phyloP scores from a whole-genome alignment of 345 rosid species.

The Dimocarpus longan region DNA sequence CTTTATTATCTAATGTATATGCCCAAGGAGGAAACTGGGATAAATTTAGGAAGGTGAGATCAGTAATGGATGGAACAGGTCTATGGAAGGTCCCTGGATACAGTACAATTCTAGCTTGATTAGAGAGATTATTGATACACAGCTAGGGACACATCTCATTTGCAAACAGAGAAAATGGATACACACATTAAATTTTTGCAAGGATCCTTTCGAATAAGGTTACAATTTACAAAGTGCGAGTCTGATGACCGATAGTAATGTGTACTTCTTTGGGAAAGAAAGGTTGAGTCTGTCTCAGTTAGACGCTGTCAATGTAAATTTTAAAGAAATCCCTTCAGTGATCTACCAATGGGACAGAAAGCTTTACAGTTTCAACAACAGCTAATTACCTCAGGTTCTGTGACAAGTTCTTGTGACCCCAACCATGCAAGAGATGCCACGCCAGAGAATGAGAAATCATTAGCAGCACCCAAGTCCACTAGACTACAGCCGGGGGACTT shows the following conservation, averaged over 20 bases:
- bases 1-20: constrained; percentile 68
- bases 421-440: constrained; percentile 32
- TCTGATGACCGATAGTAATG: background rate
- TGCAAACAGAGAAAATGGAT: constrained; percentile 12
- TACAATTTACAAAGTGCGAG: no score
- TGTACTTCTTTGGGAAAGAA: background rate
- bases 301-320: constrained; percentile 10
- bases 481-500: constrained; percentile 62
- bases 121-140: constrained; percentile 25
- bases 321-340: background rate
- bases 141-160: constrained; percentile 27
- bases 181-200: constrained; percentile 2
- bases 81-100: constrained; percentile 71
- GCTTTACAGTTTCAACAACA: background rate
- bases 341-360: background rate
- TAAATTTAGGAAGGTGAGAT: constrained; percentile 52
- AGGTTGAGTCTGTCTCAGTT: background rate
- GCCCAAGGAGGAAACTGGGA: constrained; percentile 85
- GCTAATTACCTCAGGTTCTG: background rate
- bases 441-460: constrained; percentile 23
- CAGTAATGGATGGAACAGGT: constrained; percentile 39
- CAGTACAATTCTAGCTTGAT: constrained; percentile 47
- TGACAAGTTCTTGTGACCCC: background rate
- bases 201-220: constrained; percentile 8
- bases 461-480: constrained; percentile 45